Evolutionary conservation across 345 rosid species (phyloP).

Genomic region (Reutealis trisperma): DNA sequence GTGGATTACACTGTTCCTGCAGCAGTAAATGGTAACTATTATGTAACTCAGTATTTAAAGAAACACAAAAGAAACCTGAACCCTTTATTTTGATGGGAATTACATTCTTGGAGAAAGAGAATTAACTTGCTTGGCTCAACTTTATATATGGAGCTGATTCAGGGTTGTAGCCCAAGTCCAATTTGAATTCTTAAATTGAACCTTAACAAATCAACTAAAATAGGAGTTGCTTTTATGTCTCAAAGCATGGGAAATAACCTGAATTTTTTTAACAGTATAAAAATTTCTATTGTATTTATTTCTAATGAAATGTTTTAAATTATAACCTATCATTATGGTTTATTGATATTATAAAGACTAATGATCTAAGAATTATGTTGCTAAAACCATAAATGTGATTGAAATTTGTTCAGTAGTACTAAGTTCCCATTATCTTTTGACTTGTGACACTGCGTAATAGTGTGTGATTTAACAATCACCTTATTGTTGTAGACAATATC

Average conservation of each 20-base stretch:
- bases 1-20: conserved; percentile 87
- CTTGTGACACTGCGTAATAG: not conserved
- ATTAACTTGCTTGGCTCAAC: not conserved
- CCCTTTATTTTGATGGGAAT: not conserved
- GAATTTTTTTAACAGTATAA: not conserved
- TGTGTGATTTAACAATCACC: not conserved
- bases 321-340: not conserved
- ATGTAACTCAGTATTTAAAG: not conserved
- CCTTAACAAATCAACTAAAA: not conserved
- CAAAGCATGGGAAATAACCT: not conserved
- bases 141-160: not conserved
- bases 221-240: not conserved
- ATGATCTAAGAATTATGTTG: not conserved
- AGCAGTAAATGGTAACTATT: conserved; percentile 73
- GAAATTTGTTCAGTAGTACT: not conserved
- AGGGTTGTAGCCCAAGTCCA: not conserved
- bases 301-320: not conserved
- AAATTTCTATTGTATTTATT: not conserved
- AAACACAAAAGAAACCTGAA: not conserved
- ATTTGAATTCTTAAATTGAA: not conserved
- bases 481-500: not conserved
- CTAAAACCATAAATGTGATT: not conserved
- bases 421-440: not conserved
- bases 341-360: not conserved
- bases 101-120: not conserved